A percentile compares a stretch with the other conserved stretches of the same genome.
Evolutionary conservation across 371 early-diverging fungal genomes (phyloP).

Genomic region (Circinella minor): DNA sequence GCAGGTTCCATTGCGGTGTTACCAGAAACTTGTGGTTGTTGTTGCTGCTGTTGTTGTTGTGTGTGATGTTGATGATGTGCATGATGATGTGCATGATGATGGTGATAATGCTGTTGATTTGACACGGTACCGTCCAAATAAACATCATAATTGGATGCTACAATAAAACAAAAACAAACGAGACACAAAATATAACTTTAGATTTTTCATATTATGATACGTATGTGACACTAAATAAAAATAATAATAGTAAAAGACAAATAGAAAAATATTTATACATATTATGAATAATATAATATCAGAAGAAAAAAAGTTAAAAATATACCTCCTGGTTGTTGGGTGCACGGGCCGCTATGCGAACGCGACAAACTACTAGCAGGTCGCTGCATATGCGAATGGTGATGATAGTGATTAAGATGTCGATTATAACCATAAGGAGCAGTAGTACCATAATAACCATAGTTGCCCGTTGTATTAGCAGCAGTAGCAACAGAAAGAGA

Average conservation of each 20-base stretch:
- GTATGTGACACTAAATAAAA: background rate
- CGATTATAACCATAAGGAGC: conserved; percentile 9
- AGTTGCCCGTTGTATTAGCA: conserved; percentile 2
- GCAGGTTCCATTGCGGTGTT: conserved; percentile 13
- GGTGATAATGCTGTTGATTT: conserved; percentile 18
- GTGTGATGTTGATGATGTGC: conserved; percentile 15
- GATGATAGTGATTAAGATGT: conserved; percentile 17
- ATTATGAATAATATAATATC: background rate
- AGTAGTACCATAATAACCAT: conserved; percentile 18
- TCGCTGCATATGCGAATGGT: conserved; percentile 15
- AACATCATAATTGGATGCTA: conserved; percentile 19
- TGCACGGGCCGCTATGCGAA: conserved; percentile 21
- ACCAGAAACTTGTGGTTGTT: conserved; percentile 4
- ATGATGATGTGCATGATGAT: conserved; percentile 17
- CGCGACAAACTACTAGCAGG: conserved; percentile 16
- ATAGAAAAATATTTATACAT: background rate
- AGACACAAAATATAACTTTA: background rate
- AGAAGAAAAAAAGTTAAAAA: conserved; percentile 3
- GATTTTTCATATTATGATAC: background rate
- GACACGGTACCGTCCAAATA: conserved; percentile 12
- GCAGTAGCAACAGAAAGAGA: conserved; percentile 15
- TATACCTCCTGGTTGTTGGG: conserved; percentile 14
- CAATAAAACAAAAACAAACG: background rate
- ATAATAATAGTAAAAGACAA: background rate
- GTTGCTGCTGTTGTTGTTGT: conserved; percentile 9